Percentiles rank a stretch among this genome's conserved stretches.
Evolutionary conservation across 768 basidiomycete genomes (phyloP).

Genomic region (Rhizopogon salebrosus): DNA sequence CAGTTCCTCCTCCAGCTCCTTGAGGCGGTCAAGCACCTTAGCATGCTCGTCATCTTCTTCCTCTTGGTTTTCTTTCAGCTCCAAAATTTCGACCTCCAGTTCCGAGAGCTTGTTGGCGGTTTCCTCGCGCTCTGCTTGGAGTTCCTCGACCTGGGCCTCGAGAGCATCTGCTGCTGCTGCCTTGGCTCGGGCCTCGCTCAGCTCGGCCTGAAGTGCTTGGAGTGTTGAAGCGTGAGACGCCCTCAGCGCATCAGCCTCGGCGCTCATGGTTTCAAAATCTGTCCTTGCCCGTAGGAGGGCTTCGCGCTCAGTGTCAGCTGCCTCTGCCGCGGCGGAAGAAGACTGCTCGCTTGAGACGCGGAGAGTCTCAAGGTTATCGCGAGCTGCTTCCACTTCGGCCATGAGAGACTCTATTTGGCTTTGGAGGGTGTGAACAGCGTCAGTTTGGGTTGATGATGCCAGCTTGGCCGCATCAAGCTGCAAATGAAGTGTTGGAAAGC

Average conservation of each 20-base stretch:
- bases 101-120: conserved; percentile 69
- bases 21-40: conserved; percentile 39
- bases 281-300: conserved; percentile 59
- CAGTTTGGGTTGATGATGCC: conserved; percentile 34
- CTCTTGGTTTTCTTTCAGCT: conserved; percentile 69
- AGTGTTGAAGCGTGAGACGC: conserved; percentile 43
- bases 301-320: conserved; percentile 58
- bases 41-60: conserved; percentile 53
- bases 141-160: conserved; percentile 40
- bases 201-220: conserved; percentile 40
- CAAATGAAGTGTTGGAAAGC: conserved; percentile 3
- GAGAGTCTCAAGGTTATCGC: conserved; percentile 48
- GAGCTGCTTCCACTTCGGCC: conserved; percentile 41
- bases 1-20: conserved; percentile 50
- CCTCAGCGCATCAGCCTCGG: conserved; percentile 49
- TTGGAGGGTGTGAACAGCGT: conserved; percentile 43
- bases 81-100: conserved; percentile 75
- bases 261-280: conserved; percentile 50
- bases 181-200: conserved; percentile 43
- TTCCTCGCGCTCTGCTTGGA: conserved; percentile 68
- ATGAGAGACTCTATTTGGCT: conserved; percentile 48
- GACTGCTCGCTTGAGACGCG: conserved; percentile 41
- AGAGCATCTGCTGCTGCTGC: conserved; percentile 39
- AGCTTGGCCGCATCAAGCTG: conserved; percentile 52
- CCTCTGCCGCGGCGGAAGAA: conserved; percentile 37